Percentiles rank a stretch among this genome's conserved stretches.
Conservation (phyloP, 2,329 filamentous ascomycete genomes). For the Penicillium freii region DNA sequence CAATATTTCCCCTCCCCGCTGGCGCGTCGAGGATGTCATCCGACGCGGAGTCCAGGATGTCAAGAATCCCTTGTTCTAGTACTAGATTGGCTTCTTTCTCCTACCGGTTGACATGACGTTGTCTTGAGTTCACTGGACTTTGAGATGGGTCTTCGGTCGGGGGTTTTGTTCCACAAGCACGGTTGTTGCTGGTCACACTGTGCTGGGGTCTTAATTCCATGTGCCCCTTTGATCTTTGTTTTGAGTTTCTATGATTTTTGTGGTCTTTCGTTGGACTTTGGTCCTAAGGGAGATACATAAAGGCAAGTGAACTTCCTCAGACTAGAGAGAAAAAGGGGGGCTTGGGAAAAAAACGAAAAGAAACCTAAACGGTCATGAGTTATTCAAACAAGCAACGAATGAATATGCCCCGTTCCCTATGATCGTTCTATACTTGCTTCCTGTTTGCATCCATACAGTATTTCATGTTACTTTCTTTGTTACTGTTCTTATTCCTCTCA, state of each 20-base stretch:
- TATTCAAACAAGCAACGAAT: constrained; percentile 29
- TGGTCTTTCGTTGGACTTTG: constrained; percentile 17
- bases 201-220: constrained; percentile 21
- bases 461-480: constrained; percentile 18
- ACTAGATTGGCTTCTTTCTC: constrained; percentile 46
- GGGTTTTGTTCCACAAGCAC: constrained; percentile 18
- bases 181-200: constrained; percentile 40
- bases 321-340: constrained; percentile 6
- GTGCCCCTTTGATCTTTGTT: constrained; percentile 5
- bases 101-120: constrained; percentile 15
- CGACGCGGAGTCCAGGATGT: constrained; percentile 71
- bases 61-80: constrained; percentile 68
- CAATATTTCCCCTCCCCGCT: constrained; percentile 67
- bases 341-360: constrained; percentile 15
- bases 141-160: constrained; percentile 13
- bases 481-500: constrained; percentile 16
- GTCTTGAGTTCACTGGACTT: constrained; percentile 13
- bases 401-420: constrained; percentile 26
- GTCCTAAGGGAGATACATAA: constrained; percentile 4
- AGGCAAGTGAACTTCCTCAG: constrained; percentile 4
- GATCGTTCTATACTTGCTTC: constrained; percentile 12
- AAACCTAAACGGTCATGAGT: constrained; percentile 21
- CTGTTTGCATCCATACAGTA: constrained; percentile 15
- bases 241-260: constrained; percentile 8
- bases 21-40: constrained; percentile 74